Base-by-base conservation (phyloP, 2,329 filamentous ascomycete species). In the Acrodontium crateriforme region DNA sequence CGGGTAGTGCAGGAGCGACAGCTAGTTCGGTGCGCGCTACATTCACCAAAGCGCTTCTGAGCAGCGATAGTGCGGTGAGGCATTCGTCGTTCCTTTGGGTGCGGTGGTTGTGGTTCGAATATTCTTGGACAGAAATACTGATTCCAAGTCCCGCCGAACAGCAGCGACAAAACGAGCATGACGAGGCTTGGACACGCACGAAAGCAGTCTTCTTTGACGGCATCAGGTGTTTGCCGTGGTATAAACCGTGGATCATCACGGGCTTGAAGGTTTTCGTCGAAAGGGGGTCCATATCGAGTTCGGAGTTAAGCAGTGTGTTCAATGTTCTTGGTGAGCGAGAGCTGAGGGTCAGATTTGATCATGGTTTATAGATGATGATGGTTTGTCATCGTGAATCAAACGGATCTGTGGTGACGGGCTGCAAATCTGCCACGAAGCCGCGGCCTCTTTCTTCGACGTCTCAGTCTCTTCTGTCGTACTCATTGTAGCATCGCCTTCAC, bases 311-410 rank as follows among this genome's bases (percentile, higher is more conserved):
- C 28, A 59, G 59, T 27, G 47, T 74, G 10, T 70, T 67, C 46
- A 59, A 64, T 36, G 60, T 72, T 5, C 55, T 76, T 45, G 55
- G 59, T 9, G 72, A 77, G 51, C 74, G 74, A 50, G 72, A 72
- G 41, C 36, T 76, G 35, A 58, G 74, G 34, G 48, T 76, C 14
- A 31, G 36, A 8, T 22, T n/a, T 22, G 20, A n/a, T n/a, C n/a
- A n/a, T n/a, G n/a, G n/a, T n/a, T n/a, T n/a, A n/a, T n/a, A n/a
- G n/a, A n/a, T n/a, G n/a, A n/a, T n/a, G n/a, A n/a, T n/a, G n/a
- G n/a, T n/a, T n/a, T n/a, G n/a, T n/a, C n/a, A n/a, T n/a, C n/a
- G n/a, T n/a, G n/a, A n/a, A n/a, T n/a, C n/a, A n/a, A n/a, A n/a
- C n/a, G n/a, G n/a, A n/a, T n/a, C n/a, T n/a, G n/a, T n/a, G n/a